A percentile compares a stretch with the other conserved stretches of the same genome.
Conservation (phyloP, 1,284 basidiomycete genomes). For the Serendipita sp. region DNA sequence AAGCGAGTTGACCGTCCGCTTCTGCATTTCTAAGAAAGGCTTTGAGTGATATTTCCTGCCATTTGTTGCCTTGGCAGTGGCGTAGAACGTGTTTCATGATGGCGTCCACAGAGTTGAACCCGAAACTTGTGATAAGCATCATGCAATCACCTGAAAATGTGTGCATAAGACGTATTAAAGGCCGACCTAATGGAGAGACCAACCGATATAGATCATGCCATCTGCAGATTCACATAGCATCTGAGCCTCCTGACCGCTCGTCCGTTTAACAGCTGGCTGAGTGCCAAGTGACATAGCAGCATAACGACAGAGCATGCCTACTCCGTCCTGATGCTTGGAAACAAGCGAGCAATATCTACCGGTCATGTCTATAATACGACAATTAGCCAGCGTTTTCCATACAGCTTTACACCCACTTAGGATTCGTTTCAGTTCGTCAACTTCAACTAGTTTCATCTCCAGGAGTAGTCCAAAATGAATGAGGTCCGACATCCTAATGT, state of each 20-base stretch:
- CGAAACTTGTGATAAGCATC: not conserved
- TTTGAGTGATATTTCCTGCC: not conserved
- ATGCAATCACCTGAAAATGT: constrained; percentile 2
- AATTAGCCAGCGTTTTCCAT: not conserved
- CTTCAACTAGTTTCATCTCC: constrained; percentile 1
- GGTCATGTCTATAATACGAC: not conserved
- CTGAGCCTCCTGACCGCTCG: not conserved
- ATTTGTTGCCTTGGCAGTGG: not conserved
- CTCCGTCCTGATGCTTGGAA: constrained; percentile 2
- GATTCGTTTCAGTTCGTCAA: constrained; percentile 2
- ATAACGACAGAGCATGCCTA: constrained; percentile 3
- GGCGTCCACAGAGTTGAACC: not conserved
- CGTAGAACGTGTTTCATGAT: constrained; percentile 1
- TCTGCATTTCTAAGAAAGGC: not conserved
- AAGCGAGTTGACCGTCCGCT: not conserved
- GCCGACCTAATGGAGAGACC: not conserved
- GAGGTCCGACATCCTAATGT: constrained; percentile 3
- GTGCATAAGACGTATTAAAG: too few species aligned
- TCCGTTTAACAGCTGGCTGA: not conserved
- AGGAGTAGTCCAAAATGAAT: constrained; percentile 5
- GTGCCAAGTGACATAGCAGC: not conserved
- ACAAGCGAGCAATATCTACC: not conserved
- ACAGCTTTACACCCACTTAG: not conserved
- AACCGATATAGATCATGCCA: constrained; percentile 4
- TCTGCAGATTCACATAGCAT: constrained; percentile 1